Conservation (phyloP, 768 basidiomycete species). For the Boletus vinaceobasis region DNA sequence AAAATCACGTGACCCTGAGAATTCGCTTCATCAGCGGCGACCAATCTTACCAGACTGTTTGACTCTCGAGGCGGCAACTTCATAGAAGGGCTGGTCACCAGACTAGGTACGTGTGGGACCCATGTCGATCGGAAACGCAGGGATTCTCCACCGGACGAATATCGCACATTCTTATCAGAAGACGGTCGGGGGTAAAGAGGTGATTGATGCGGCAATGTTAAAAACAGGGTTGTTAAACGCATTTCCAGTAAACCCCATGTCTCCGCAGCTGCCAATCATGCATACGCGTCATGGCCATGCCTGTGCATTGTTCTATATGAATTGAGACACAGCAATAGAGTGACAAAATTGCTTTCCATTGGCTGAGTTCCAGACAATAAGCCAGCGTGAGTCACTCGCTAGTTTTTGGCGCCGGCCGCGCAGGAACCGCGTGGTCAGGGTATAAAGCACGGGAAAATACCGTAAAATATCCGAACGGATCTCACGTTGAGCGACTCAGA, state of each 20-base stretch:
- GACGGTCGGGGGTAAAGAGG: constrained; percentile 62
- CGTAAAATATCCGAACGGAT: constrained; percentile 10
- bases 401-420: background rate
- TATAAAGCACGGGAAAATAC: background rate
- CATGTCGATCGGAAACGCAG: constrained; percentile 34
- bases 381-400: background rate
- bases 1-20: no score
- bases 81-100: no score
- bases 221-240: constrained; percentile 47
- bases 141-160: constrained; percentile 69
- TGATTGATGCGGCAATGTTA: constrained; percentile 92
- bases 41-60: no score
- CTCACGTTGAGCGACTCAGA: no score
- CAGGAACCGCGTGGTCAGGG: background rate
- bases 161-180: constrained; percentile 46
- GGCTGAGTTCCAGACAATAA: background rate
- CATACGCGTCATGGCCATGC: background rate
- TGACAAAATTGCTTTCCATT: background rate
- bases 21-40: no score
- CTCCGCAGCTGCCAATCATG: background rate
- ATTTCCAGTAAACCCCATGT: background rate
- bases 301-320: background rate
- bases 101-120: no score
- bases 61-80: no score
- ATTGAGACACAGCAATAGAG: background rate